Evolutionary conservation across 2,329 filamentous ascomycete genomes (phyloP), one percentile per base, ranked within the genome.

Genomic region (Cryphonectria japonica): DNA sequence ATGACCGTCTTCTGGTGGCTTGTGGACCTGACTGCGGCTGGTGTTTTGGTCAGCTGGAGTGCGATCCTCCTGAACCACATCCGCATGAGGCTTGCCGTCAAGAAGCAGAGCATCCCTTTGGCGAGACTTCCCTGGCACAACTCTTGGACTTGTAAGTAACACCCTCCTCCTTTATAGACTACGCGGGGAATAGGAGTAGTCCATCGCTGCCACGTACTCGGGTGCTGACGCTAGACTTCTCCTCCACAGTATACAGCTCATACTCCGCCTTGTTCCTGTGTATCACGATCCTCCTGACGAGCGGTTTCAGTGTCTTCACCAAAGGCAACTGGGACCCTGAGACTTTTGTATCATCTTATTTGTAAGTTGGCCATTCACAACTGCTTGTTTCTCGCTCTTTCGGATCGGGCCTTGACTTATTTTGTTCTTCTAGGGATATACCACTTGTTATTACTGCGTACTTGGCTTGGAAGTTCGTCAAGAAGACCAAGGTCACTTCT

Each of bases 1-100:
- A 79, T 91, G 75, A 89, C 85, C 0, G 89, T 91, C 6, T 92
- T 92, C 75, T 89, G 84, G 79, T 92, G 89, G 89, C 81, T 92
- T 13, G 83, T 91, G 16, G 82, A 87, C 67, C 77, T 92, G 57
- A 91, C 89, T 0, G 85, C 89, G 0, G 87, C 87, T 5, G 89
- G 89, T 9, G 88, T 90, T 3, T 77, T 92, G 61, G 83, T 92
- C 8, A 89, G 86, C 1, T 92, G 90, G 90, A 86, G 83, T 1
- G 81, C 84, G 0, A 88, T 91, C 71, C 76, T 88, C n/a, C 67
- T 87, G 63, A 90, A 90, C 73, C 87, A 91, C 73, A 86, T 89
- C 50, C 83, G 89, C 16, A 75, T 91, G 54, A 81, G 85, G 61
- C 78, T 83, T 54, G 88, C 88, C 0, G 80, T 90, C 78, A 83